Conservation (phyloP, 2,329 filamentous ascomycete genomes). For the Nigrospora sphaerica region DNA sequence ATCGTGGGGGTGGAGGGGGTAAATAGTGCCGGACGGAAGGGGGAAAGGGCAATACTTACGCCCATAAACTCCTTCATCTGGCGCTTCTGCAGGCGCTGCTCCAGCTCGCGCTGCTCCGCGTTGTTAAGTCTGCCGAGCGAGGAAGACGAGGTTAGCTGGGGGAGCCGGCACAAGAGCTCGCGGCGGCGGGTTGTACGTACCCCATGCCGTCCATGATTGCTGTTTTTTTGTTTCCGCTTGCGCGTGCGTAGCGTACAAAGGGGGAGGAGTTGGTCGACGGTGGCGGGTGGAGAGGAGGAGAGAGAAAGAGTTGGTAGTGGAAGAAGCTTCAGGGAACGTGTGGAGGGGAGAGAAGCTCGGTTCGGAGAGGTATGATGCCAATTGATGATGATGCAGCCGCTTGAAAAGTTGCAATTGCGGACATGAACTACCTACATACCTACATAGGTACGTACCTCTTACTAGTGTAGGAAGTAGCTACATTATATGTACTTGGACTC, state of each 20-base stretch:
- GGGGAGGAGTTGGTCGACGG: too few relatives aligned
- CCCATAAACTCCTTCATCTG: slow-evolving; percentile 99
- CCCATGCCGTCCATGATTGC: slow-evolving; percentile 4
- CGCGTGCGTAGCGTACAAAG: too few relatives aligned
- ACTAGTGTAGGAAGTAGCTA: too few relatives aligned
- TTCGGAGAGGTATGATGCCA: too few relatives aligned
- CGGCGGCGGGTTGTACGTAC: background rate
- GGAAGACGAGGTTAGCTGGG: background rate
- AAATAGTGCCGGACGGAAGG: slow-evolving; percentile 1
- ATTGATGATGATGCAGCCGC: too few relatives aligned
- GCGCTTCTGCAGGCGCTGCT: slow-evolving; percentile 91
- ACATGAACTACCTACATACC: background rate
- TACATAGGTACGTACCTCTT: too few relatives aligned
- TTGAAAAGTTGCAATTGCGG: background rate
- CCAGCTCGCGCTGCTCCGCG: slow-evolving; percentile 85
- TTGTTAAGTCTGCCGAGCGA: slow-evolving; percentile 49
- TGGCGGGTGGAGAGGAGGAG: too few relatives aligned
- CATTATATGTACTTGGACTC: too few relatives aligned
- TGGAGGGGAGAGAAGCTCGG: too few relatives aligned
- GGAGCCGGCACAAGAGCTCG: slow-evolving; percentile 15
- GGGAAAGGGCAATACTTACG: slow-evolving; percentile 46
- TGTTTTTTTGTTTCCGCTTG: background rate
- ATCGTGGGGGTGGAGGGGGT: background rate
- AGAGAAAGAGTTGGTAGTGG: too few relatives aligned
- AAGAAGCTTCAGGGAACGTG: too few relatives aligned